phyloP scores from a whole-genome alignment of 768 basidiomycete genomes.

The Agrocybe praecox region DNA sequence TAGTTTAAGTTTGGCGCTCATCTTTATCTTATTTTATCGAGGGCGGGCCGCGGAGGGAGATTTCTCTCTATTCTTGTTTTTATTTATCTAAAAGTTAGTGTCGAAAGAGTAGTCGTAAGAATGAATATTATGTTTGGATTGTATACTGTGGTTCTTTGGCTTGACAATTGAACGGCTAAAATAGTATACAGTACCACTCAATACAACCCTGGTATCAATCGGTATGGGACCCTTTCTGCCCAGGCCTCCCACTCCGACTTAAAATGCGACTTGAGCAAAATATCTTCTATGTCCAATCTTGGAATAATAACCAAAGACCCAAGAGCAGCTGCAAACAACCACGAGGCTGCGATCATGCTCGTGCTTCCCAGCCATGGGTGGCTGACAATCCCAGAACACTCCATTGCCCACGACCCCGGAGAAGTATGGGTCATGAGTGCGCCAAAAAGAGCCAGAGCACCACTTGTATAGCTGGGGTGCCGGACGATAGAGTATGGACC shows the following conservation, averaged over 20 bases:
- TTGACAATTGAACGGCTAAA: too few relatives aligned
- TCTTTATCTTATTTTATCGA: too few relatives aligned
- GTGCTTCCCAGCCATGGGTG: neutral
- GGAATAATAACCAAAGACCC: conserved; percentile 7
- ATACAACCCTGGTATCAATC: conserved; percentile 32
- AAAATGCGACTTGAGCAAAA: conserved; percentile 28
- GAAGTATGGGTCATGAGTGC: conserved; percentile 9
- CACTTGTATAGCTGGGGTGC: conserved; percentile 18
- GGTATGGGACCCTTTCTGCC: conserved; percentile 27
- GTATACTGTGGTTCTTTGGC: too few relatives aligned
- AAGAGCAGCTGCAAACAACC: conserved; percentile 9
- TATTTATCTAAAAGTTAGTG: too few relatives aligned
- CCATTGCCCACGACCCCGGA: conserved; percentile 13
- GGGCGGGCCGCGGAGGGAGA: too few relatives aligned
- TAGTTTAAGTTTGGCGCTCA: too few relatives aligned
- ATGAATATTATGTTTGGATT: too few relatives aligned
- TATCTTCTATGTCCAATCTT: conserved; percentile 33
- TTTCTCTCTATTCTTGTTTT: too few relatives aligned
- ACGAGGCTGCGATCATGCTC: conserved; percentile 13
- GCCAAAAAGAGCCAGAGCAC: conserved; percentile 7
- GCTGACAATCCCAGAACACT: conserved; percentile 17
- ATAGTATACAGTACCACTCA: conserved; percentile 1
- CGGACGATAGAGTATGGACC: conserved; percentile 20
- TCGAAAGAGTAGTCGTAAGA: too few relatives aligned
- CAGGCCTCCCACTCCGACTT: conserved; percentile 34